Evolutionary conservation across 1,284 basidiomycete species (phyloP).

Genomic region (Irpex rosettiformis): DNA sequence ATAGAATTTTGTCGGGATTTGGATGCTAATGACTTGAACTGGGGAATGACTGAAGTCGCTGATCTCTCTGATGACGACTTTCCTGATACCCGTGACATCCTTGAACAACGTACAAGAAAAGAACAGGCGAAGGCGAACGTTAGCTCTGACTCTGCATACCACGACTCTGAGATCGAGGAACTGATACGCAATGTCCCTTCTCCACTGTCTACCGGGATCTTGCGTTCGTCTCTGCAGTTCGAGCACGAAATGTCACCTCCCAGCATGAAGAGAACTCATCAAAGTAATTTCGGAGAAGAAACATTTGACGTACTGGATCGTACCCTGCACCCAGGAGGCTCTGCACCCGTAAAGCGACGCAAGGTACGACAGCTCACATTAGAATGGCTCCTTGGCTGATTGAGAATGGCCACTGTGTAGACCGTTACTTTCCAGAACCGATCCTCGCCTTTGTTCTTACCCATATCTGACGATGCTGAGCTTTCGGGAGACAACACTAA

Average conservation of each 20-base stretch:
- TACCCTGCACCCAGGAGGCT: not conserved
- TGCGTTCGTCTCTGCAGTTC: not conserved
- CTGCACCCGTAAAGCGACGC: not conserved
- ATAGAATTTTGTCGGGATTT: slow-evolving; percentile 48
- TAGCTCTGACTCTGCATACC: slow-evolving; percentile 31
- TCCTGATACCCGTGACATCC: slow-evolving; percentile 38
- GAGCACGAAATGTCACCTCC: not conserved
- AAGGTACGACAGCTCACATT: not conserved
- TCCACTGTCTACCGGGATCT: not conserved
- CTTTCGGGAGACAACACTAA: not conserved
- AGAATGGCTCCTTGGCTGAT: not conserved
- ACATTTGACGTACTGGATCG: not conserved
- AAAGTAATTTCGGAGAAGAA: slow-evolving; percentile 1
- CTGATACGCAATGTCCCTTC: slow-evolving; percentile 27
- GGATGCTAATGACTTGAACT: slow-evolving; percentile 25
- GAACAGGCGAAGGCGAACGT: slow-evolving; percentile 5
- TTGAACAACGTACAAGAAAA: slow-evolving; percentile 18
- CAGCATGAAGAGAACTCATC: not conserved
- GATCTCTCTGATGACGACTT: slow-evolving; percentile 36
- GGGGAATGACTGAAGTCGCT: slow-evolving; percentile 11
- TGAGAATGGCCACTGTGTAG: not conserved
- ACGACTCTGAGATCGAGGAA: slow-evolving; percentile 35
- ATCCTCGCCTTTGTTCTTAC: not conserved
- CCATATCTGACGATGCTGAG: not conserved
- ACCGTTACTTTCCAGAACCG: not conserved